Percentiles rank a stretch among this genome's conserved stretches.
These are phyloP conservation scores for Nidula niveotomentosa DNA, from an alignment of 1,284 basidiomycete genomes.

Conservation along the genomic window DNA sequence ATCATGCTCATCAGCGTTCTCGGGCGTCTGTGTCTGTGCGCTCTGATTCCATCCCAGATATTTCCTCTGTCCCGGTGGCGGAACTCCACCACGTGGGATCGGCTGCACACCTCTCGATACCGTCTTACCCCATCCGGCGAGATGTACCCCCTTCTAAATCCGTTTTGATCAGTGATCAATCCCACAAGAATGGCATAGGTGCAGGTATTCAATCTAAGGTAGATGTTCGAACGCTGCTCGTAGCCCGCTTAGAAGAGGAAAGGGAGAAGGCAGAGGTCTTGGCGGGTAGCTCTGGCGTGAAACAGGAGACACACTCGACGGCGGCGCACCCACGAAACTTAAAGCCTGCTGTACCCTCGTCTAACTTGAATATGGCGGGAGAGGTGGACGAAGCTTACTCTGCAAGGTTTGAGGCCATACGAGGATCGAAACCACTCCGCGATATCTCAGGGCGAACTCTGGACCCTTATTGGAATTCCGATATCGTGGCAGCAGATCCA, in stretches of 20 bases:
- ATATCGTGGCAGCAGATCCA: conserved; percentile 15
- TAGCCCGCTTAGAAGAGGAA: conserved; percentile 46
- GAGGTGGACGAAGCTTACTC: not conserved
- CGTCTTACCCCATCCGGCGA: conserved; percentile 12
- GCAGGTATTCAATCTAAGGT: not conserved
- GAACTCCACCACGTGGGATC: conserved; percentile 10
- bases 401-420: conserved; percentile 5
- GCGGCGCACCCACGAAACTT: conserved; percentile 9
- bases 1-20: too few relatives aligned
- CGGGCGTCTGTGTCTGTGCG: too few relatives aligned
- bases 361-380: too few relatives aligned
- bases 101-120: conserved; percentile 9
- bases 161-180: conserved; percentile 13
- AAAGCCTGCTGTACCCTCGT: too few relatives aligned
- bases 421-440: not conserved
- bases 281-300: too few relatives aligned
- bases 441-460: conserved; percentile 9
- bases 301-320: not conserved
- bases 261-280: conserved; percentile 24
- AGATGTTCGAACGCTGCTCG: conserved; percentile 35
- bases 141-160: conserved; percentile 15
- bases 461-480: conserved; percentile 10
- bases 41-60: too few relatives aligned
- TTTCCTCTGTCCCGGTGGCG: not conserved
- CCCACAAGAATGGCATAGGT: conserved; percentile 1